Base-by-base conservation (phyloP, 139 green algal species). In the Medakamo hakoo region DNA sequence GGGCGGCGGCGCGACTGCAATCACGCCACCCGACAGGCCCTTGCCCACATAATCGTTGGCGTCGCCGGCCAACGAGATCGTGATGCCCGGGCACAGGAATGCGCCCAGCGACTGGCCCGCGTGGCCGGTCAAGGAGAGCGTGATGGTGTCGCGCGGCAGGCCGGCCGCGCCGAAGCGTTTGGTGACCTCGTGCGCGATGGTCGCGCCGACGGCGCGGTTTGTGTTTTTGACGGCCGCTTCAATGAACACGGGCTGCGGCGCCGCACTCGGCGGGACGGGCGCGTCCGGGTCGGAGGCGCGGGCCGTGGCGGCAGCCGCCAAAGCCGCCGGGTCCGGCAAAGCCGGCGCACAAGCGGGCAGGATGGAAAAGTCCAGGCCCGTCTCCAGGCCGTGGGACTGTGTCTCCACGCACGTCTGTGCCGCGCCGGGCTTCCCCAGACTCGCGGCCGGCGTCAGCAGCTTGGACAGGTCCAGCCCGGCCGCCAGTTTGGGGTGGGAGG, bases 31-130 rank as follows among this genome's bases (percentile, higher is more conserved):
- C 40, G 71, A 86, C 49, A 95, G 74, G 48, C 86, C 86, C 82
- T 96, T 96, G 73, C 84, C 89, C 4, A 96, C 89, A 60, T 96
- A 96, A 78, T 96, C 89, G 68, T 96, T 96, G 49, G 90, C 82
- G 59, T 96, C 89, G 2, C 89, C 89, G 74, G 94, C 86, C 22
- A 96, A 74, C 70, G 93, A 82, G 23, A 96, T 67, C 0, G 78
- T 88, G 63, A 96, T 84, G 30, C 89, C 88, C 22, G 55, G 64
- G 75, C 73, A 84, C 63, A 90, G 62, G 75, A 83, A 96, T 2
- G 86, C 90, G 40, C 83, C 89, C 69, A 95, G 66, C 3, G 66
- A 82, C 82, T 97, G 90, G 4, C 90, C 90, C 1, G 91, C 91
- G 63, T 90, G 83, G 19, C 90, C 91, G 5, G 63, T 82, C 3